A percentile compares a stretch with the other conserved stretches of the same genome.
These are phyloP conservation scores for Penicillium sp. DNA, from an alignment of 2,329 filamentous ascomycete genomes.

Conservation along the genomic window DNA sequence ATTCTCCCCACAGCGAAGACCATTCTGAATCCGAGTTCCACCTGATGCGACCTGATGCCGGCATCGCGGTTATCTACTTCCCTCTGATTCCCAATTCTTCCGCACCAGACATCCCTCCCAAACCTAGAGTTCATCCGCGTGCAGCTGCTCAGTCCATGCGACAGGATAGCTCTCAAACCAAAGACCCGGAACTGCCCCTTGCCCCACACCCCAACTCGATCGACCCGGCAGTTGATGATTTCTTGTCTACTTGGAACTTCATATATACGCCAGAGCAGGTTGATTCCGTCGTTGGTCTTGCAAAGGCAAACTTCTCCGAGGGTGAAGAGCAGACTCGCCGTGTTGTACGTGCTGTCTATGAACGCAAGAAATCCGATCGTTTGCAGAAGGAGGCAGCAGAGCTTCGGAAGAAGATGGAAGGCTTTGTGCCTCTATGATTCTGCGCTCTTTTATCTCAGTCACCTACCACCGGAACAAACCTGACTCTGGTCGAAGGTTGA, in stretches of 20 bases:
- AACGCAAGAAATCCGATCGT: conserved; percentile 65
- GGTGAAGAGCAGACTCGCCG: conserved; percentile 67
- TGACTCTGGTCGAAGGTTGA: neutral
- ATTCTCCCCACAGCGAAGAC: conserved; percentile 42
- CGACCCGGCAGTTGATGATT: conserved; percentile 74
- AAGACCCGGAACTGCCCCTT: conserved; percentile 18
- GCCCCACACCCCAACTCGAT: conserved; percentile 54
- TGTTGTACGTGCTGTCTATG: conserved; percentile 80
- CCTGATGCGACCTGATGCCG: conserved; percentile 67
- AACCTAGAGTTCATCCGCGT: conserved; percentile 18
- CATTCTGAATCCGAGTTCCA: conserved; percentile 57
- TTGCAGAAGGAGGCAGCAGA: conserved; percentile 25
- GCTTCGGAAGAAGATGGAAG: conserved; percentile 22
- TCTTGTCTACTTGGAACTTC: conserved; percentile 96
- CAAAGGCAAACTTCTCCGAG: conserved; percentile 76
- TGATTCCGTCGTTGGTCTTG: conserved; percentile 71
- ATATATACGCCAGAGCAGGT: conserved; percentile 87
- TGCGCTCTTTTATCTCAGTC: neutral
- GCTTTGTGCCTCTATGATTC: conserved; percentile 25
- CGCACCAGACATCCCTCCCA: conserved; percentile 25
- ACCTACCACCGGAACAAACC: neutral
- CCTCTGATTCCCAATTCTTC: conserved; percentile 71
- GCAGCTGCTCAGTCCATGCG: conserved; percentile 19
- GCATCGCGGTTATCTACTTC: conserved; percentile 82
- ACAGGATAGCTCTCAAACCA: conserved; percentile 11